Evolutionary conservation across 805 yeast genomes (phyloP), one percentile per base, ranked within the genome.

Genomic region (Ogataea minuta): DNA sequence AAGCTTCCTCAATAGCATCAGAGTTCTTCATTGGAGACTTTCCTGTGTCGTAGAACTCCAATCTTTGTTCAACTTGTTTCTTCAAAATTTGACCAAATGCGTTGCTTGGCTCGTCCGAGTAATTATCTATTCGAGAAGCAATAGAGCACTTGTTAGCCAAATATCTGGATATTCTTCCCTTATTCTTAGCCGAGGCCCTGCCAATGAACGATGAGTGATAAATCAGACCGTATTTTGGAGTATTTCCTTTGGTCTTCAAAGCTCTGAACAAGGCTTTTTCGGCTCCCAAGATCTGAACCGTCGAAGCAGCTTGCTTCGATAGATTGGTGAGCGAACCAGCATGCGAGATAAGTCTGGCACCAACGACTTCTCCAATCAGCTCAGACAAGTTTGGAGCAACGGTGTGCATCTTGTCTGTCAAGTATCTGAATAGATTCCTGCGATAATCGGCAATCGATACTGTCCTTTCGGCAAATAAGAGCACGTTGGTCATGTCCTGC

Each of bases 81-180:
- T 88, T 90, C 67, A 93, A 79, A 41, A 90, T 82, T 56, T 78
- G 74, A 65, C 99, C 99, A 56, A 93, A 93, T 37, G 79, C 86
- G 47, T 83, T 84, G 31, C 88, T 74, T 59, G 99, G 97, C 64
- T 83, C 86, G 64, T 93, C 99, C 42, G 96, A 84, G 68, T 88
- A 93, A 72, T 88, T 88, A 71, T 93, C 99, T 59, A 93, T 91
- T 78, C 99, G 88, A 36, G 96, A 88, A 45, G 99, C 99, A 71
- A 93, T 91, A 28, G 99, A 84, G 79, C 98, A 91, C 72, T 93
- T 93, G 84, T 93, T 93, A 52, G 99, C 99, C 69, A 93, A 75
- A 71, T 90, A 93, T 72, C 99, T 84, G 34, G 99, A 91, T 54
- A 93, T 93, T 77, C 98, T 84, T 69, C 99, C 99, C 81, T 93